A percentile compares a stretch with the other conserved stretches of the same genome.
Evolutionary conservation across 2,329 filamentous ascomycete genomes (phyloP).

Genomic region (Keithomyces neogunnii): DNA sequence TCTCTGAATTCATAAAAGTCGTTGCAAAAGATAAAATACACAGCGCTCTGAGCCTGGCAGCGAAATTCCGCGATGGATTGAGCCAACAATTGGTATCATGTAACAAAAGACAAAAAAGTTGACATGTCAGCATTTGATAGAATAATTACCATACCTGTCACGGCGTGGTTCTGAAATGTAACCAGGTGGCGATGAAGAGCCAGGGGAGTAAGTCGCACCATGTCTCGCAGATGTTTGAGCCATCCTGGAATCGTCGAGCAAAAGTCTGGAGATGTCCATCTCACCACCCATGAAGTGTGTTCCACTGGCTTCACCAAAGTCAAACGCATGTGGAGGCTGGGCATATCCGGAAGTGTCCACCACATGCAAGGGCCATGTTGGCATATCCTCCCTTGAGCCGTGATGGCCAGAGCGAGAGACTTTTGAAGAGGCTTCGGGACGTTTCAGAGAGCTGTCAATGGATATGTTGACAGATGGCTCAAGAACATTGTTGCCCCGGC

Average conservation of each 20-base stretch:
- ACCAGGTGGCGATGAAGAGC: conserved; percentile 15
- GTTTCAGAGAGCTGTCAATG: conserved; percentile 36
- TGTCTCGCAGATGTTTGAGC: conserved; percentile 16
- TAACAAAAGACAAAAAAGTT: background rate
- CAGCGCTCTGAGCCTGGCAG: background rate
- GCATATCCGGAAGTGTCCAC: conserved; percentile 20
- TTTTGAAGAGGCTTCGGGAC: conserved; percentile 27
- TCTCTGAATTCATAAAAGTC: conserved; percentile 1
- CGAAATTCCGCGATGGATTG: too few relatives aligned
- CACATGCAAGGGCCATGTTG: conserved; percentile 32
- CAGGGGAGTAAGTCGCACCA: conserved; percentile 16
- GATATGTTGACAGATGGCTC: conserved; percentile 44
- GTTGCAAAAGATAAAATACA: background rate
- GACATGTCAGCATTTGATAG: conserved; percentile 10
- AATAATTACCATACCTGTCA: conserved; percentile 9
- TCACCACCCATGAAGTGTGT: conserved; percentile 39
- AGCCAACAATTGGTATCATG: background rate
- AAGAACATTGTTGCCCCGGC: conserved; percentile 32
- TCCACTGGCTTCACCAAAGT: conserved; percentile 33
- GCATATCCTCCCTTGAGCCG: conserved; percentile 39
- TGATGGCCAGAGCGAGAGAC: conserved; percentile 30
- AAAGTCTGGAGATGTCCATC: conserved; percentile 53
- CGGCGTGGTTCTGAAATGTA: conserved; percentile 11
- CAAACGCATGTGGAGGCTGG: conserved; percentile 24
- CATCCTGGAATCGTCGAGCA: conserved; percentile 43